Conservation (phyloP, 2,329 filamentous ascomycete species). For the Beauveria bassiana region DNA sequence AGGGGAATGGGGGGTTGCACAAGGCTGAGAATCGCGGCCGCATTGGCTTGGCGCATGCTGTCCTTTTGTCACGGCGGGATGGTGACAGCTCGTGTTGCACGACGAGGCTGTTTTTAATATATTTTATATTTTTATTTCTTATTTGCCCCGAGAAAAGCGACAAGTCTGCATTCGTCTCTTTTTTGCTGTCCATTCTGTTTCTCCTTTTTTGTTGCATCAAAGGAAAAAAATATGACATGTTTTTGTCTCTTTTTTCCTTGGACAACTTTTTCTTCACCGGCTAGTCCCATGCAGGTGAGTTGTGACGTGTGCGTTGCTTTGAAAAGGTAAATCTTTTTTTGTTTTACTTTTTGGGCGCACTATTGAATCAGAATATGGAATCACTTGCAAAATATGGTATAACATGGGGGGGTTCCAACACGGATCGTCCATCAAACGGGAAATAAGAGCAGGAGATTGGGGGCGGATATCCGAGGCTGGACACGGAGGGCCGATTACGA, state of each 20-base stretch:
- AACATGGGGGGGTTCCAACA: too few relatives aligned
- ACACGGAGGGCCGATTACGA: neutral
- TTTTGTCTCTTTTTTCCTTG: neutral
- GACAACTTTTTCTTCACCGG: neutral
- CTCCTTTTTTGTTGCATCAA: neutral
- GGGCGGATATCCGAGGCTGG: constrained; percentile 1
- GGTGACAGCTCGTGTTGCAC: constrained; percentile 7
- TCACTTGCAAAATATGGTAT: too few relatives aligned
- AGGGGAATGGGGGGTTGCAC: neutral
- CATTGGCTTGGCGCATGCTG: neutral
- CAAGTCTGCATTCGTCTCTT: too few relatives aligned
- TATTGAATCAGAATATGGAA: neutral
- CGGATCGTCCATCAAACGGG: too few relatives aligned
- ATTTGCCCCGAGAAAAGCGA: too few relatives aligned
- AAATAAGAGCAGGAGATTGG: neutral
- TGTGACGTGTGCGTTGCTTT: neutral
- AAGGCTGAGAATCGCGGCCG: neutral
- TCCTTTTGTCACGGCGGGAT: neutral
- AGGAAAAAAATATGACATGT: neutral
- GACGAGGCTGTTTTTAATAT: too few relatives aligned
- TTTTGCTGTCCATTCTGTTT: too few relatives aligned
- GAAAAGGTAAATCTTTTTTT: neutral
- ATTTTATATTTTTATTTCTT: neutral
- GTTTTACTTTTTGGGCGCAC: too few relatives aligned
- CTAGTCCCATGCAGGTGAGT: neutral